Evolutionary conservation across 2,329 filamentous ascomycete species (phyloP).

Genomic region (Graphiopsis chlorocephala): DNA sequence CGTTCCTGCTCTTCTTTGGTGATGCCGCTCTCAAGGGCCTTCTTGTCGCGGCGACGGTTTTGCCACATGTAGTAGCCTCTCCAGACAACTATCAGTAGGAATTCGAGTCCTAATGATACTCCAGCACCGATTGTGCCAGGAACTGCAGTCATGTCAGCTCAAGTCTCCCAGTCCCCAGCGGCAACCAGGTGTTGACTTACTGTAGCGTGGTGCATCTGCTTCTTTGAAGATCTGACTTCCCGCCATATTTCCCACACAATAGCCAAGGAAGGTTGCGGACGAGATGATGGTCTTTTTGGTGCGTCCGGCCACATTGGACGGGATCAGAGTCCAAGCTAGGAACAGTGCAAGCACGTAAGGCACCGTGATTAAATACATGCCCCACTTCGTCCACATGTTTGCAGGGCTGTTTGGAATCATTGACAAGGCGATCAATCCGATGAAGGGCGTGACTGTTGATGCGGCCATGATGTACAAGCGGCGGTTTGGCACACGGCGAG

Average conservation of each 20-base stretch:
- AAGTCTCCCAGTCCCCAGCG: background rate
- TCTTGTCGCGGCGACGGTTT: constrained; percentile 34
- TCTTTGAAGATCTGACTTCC: constrained; percentile 48
- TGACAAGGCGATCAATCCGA: constrained; percentile 36
- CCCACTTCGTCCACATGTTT: constrained; percentile 39
- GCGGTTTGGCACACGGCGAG: constrained; percentile 28
- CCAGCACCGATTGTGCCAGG: constrained; percentile 43
- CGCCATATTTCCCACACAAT: constrained; percentile 50
- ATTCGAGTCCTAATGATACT: constrained; percentile 33
- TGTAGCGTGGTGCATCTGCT: constrained; percentile 45
- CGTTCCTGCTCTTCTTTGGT: constrained; percentile 59
- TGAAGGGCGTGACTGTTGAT: constrained; percentile 33
- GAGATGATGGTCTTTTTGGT: constrained; percentile 49
- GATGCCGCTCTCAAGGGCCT: constrained; percentile 26
- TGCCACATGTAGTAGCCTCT: constrained; percentile 41
- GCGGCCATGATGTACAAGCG: constrained; percentile 37
- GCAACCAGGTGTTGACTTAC: background rate
- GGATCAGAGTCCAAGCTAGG: constrained; percentile 39
- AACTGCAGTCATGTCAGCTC: constrained; percentile 21
- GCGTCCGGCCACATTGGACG: constrained; percentile 47
- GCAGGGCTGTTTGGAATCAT: constrained; percentile 33
- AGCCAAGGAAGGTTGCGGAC: constrained; percentile 47
- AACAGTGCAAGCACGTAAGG: constrained; percentile 35
- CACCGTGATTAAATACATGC: constrained; percentile 36
- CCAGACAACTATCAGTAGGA: constrained; percentile 41